Conservation (phyloP, 2,329 filamentous ascomycete genomes). For the Curvularia hawaiiensis region DNA sequence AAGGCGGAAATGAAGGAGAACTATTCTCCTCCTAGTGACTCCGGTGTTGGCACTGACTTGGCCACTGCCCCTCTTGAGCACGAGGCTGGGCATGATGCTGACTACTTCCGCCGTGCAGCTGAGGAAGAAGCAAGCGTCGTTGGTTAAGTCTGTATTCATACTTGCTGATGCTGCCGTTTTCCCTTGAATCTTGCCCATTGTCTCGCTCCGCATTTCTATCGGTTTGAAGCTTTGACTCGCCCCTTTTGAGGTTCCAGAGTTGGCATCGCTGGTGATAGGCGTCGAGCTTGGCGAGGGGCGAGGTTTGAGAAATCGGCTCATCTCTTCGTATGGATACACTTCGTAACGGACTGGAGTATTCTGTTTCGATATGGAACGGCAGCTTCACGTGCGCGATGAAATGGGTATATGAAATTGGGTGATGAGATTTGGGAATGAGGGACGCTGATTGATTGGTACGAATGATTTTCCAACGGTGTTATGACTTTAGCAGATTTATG, state of each 20-base stretch:
- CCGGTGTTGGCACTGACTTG: conserved; percentile 46
- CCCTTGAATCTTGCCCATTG: neutral
- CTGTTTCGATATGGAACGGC: neutral
- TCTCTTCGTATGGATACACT: neutral
- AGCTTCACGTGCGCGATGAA: neutral
- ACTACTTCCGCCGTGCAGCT: conserved; percentile 45
- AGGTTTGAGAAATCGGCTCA: neutral
- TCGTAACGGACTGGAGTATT: neutral
- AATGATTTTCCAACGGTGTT: neutral
- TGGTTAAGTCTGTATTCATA: conserved; percentile 19
- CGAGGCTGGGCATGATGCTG: conserved; percentile 34
- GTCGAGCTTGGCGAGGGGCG: conserved; percentile 7
- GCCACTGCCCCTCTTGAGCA: conserved; percentile 37
- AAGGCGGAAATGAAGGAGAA: conserved; percentile 37
- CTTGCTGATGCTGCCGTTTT: neutral
- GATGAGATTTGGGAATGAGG: neutral
- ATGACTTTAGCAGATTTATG: neutral
- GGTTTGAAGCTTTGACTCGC: conserved; percentile 22
- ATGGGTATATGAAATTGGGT: neutral
- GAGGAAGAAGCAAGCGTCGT: conserved; percentile 48
- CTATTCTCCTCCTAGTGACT: conserved; percentile 40
- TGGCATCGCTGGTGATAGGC: conserved; percentile 10
- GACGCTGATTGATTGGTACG: neutral
- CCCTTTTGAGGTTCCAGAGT: conserved; percentile 13
- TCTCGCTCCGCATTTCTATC: conserved; percentile 10